Base-by-base conservation (phyloP, 179 eudicot species). In the Patellifolia procumbens region DNA sequence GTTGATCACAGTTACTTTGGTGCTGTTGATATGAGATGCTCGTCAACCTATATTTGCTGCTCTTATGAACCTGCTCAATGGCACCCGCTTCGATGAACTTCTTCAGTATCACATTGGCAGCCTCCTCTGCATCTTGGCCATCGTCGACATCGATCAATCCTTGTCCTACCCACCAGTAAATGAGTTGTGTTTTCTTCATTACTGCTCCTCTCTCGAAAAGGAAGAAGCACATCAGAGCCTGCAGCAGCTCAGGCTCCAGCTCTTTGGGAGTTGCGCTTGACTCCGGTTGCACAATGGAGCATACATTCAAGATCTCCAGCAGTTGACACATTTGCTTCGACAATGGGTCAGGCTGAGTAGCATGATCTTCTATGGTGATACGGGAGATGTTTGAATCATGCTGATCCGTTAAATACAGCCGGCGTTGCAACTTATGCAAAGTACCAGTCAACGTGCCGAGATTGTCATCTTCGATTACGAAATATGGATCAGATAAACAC, bases 101-200 rank as follows among this genome's bases (percentile, higher is more conserved):
- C 15, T 1, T 29, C 43, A 70, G 29, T 1, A 29, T 5, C 39
- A 1, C 7, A 70, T 49, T 28, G 7, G 74, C 74, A 49, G 60
- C 74, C 16, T 16, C 60, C 6, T 32, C 60, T 9, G 24, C 59
- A 32, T 49, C 56, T 16, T 31, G 7, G n/a, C 11, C 60, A 51
- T 19, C 45, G 7, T 29, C 1, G 19, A 19, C 42, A 2, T 29
- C 39, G 2, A 70, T 70, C 26, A 70, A 9, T 8, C 35, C 43
- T 3, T 70, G 74, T 19, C 26, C 74, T 28, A 51, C 26, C 74
- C 74, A 70, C 74, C 59, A 70, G 60, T 70, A 32, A 8, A 51
- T 10, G 6, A 70, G 43, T 0, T 29, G 16, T 32, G 22, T 70
- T 51, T 29, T 70, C 74, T 51, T 70, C 26, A 70, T 16, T 26